Evolutionary conservation across 192 early-diverging fungal genomes (phyloP), one percentile per base, ranked within the genome.

Genomic region (Mortierella alpina): DNA sequence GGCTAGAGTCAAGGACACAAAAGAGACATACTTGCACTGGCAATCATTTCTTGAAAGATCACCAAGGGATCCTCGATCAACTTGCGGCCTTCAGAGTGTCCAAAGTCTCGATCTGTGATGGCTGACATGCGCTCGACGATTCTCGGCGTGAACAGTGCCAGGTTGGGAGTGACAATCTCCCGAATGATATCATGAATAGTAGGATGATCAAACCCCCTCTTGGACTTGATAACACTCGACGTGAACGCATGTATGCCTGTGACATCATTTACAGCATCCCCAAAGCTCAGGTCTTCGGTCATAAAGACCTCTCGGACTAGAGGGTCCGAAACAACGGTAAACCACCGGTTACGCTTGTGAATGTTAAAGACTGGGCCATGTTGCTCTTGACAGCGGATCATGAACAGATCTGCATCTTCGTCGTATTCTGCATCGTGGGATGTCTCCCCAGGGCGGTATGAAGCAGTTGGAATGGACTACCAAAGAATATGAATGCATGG

Each of bases 251-350:
- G 52, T 23, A 65, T 57, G 3, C 63, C 62, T 20, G 63, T 65
- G 10, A 65, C 15, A 0, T 63, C 54, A 4, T 70, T 57, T 5
- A 72, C 14, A 13, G 62, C 11, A 13, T 65, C 62, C 7, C 47
- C 56, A 12, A 47, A 63, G 11, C 45, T 66, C 18, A 80, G 67
- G 39, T 59, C 14, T 8, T 80, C 59, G 22, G 72, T 60, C 42
- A 61, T 46, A 23, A 68, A 73, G 23, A 81, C 52, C 57, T 81
- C 77, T 22, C 77, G 70, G 17, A 59, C 40, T 17, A 52, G 42
- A 6, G 56, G 59, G 6, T 70, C 70, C 31, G 70, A 72, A 58
- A 81, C 65, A 20, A 72, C 53, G 7, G 65, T 73, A n/a, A 63
- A 18, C 18, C 22, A 40, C 50, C 58, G 49, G 47, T 65, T 58